These are phyloP conservation scores for Penicillium turbatum DNA, from an alignment of 495 filamentous ascomycete genomes.

Conservation along the genomic window DNA sequence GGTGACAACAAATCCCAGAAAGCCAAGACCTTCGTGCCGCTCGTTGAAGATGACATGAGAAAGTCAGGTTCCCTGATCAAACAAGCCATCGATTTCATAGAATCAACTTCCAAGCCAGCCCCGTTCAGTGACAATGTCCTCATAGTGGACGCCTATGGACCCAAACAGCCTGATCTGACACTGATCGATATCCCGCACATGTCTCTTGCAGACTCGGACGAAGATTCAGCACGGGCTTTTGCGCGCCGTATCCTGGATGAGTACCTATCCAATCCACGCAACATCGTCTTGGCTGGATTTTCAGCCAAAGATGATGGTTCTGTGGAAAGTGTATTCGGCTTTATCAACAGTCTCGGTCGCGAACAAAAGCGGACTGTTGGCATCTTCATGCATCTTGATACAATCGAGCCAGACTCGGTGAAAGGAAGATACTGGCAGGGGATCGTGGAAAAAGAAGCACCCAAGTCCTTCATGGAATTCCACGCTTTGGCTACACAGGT, in stretches of 20 bases:
- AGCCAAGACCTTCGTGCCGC: neutral
- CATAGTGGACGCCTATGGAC: neutral
- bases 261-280: neutral
- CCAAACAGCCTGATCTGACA: neutral
- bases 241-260: neutral
- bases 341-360: slow-evolving; percentile 7
- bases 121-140: neutral
- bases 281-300: neutral
- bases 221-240: no score
- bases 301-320: neutral
- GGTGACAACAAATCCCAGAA: neutral
- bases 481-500: neutral
- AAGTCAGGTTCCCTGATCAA: neutral
- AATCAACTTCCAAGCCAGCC: neutral
- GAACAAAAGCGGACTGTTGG: slow-evolving; percentile 44
- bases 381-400: slow-evolving; percentile 47
- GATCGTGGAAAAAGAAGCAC: neutral
- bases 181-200: neutral
- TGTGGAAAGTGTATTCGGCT: slow-evolving; percentile 9
- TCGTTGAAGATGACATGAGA: neutral
- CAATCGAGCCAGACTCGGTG: slow-evolving; percentile 8
- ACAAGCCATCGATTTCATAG: neutral
- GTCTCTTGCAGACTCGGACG: neutral
- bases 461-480: neutral
- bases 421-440: neutral